Base-by-base conservation (phyloP, 2,329 filamentous ascomycete genomes). In the Xylaria sp. region DNA sequence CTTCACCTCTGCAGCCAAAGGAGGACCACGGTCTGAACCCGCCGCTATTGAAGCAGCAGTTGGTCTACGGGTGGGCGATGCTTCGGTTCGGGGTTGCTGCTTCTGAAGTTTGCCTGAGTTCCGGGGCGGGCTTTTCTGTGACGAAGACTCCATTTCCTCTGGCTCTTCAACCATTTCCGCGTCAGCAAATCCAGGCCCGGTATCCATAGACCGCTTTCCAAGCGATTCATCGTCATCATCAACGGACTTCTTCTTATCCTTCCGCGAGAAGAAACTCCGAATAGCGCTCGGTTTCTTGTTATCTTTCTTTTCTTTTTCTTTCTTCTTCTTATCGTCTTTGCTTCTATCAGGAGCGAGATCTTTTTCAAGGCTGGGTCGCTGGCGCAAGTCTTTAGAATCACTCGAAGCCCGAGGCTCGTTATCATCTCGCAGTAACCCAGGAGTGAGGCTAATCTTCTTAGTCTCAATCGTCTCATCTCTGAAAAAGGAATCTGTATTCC, bases 401-500 rank as follows among this genome's bases (percentile, higher is more conserved):
- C 78, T 80, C 4, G 82, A 83, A 32, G 74, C 76, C 68, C 85
- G 79, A 14, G 81, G 73, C 48, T 84, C 81, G 71, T 84, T 86
- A 73, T 98, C 94, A 73, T 98, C 95, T 50, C 95, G 90, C 48
- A 98, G 83, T 61, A 99, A 82, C 74, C 97, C 97, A 1, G 96
- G 96, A 3, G 96, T 99, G 53, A 99, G 87, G 0, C 94, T 97
- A 73, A 99, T 98, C 83, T 98, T 98, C 80, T 97, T 94, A 2
- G 96, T 98, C 80, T 98, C 96, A 45, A 93, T 92, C 36, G 89
- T 93, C 76, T 99, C 95, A 76, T 98, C 96, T 80, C 94, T 97
- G 85, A 98, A 98, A 84, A 98, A 98, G 0, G 95, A 97, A 80
- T 98, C 95, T 4, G 93, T 95, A 78, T 97, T 97, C 71, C 95